phyloP scores from a whole-genome alignment of 2,329 filamentous ascomycete genomes.

The Hymenoscyphus infarciens region DNA sequence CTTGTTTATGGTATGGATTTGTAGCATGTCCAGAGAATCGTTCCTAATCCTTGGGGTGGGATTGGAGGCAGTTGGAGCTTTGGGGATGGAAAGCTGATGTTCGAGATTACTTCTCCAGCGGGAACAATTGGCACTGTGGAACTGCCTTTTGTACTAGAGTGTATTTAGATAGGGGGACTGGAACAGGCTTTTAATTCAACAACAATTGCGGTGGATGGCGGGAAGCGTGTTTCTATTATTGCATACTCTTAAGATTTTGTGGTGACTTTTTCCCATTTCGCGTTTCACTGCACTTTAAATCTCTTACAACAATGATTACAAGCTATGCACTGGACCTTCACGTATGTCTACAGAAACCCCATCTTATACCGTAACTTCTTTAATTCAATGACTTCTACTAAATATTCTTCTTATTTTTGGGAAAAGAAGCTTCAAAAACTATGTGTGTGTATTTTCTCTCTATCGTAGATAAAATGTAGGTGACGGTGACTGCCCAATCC shows the following conservation, averaged over 20 bases:
- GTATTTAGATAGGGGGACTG: neutral
- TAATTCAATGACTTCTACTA: too few species aligned
- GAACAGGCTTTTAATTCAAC: neutral
- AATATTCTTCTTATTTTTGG: too few species aligned
- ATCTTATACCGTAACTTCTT: too few species aligned
- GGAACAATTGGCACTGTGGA: neutral
- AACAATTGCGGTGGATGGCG: neutral
- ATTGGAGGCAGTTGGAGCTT: neutral
- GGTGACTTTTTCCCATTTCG: too few species aligned
- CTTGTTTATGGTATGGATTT: constrained; percentile 2
- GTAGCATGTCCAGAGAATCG: neutral
- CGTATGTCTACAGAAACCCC: too few species aligned
- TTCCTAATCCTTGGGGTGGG: neutral
- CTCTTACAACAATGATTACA: too few species aligned
- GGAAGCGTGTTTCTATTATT: neutral
- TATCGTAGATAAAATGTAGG: too few species aligned
- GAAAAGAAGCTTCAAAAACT: too few species aligned
- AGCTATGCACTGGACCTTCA: too few species aligned
- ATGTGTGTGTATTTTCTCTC: too few species aligned
- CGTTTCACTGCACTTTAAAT: too few species aligned
- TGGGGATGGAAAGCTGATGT: neutral
- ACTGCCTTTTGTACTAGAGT: neutral
- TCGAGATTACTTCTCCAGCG: neutral
- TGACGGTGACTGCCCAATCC: too few species aligned
- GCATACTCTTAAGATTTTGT: neutral